Base-by-base conservation (phyloP, 2,329 filamentous ascomycete species). In the Arthrobotrys iridis region DNA sequence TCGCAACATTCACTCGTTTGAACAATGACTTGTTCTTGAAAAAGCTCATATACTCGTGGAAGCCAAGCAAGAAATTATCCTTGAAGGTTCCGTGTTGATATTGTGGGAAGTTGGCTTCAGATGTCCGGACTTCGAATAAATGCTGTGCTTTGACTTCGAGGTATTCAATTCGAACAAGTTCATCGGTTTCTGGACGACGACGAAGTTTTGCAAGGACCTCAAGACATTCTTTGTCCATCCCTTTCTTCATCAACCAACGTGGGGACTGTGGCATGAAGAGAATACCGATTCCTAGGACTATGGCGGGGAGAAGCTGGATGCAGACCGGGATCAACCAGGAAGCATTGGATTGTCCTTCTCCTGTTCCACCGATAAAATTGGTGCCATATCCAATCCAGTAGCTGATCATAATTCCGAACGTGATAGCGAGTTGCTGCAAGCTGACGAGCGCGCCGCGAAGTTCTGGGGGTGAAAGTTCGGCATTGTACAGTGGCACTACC, bases 401-500 rank as follows among this genome's bases (percentile, higher is more conserved):
- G 35, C 81, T 81, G 13, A 84, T 73, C 3, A 85, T 79, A 57
- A 84, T 84, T 0, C 84, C 84, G 3, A 84, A 78, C 0, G 82
- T 83, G 52, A 85, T 84, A 40, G 81, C 81, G 18, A 85, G 68
- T 50, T 80, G 76, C 58, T 80, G 75, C 0, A 84, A 79, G 0
- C 84, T 84, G 0, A 86, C 83, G 2, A 86, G 81, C 0, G 83
- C 83, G 2, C 85, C 85, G 7, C 85, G 84, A 15, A 85, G 82
- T n/a, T 83, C 83, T 2, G 85, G 83, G 2, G 84, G 83, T 0
- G 85, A 83, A 0, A 86, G 82, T 77, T 86, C 85, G 28, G 83
- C 83, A 13, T 81, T 86, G 77, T 83, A 83, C 80, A 84, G 83
- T 1, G 88, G 88, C 0, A 90, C 87, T 50, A 91, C 90, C 84